Conservation (phyloP, 805 yeast genomes). For the Sugiyamaella valdiviana region DNA sequence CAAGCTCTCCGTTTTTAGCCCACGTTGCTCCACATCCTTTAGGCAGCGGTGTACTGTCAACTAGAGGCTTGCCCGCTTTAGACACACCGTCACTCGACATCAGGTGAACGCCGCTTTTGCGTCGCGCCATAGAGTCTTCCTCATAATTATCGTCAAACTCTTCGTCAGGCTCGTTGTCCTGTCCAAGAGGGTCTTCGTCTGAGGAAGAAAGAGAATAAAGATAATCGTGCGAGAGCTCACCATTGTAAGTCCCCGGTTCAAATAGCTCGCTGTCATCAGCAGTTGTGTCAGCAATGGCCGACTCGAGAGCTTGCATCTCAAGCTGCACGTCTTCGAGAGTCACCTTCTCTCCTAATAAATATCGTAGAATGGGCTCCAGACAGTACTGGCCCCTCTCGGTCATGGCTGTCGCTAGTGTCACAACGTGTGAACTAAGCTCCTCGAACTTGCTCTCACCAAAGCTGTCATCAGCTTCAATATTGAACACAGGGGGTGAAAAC, state of each 20-base stretch:
- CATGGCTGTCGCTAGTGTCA: constrained; percentile 50
- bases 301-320: background rate
- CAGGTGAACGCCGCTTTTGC: background rate
- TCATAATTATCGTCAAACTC: constrained; percentile 25
- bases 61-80: constrained; percentile 31
- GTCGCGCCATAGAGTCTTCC: constrained; percentile 14
- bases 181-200: constrained; percentile 2
- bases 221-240: constrained; percentile 1
- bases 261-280: constrained; percentile 24
- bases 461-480: constrained; percentile 76
- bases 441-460: constrained; percentile 43
- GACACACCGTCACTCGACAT: constrained; percentile 1
- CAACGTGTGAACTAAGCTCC: constrained; percentile 47
- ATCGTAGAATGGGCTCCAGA: constrained; percentile 72
- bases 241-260: constrained; percentile 22
- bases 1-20: constrained; percentile 70
- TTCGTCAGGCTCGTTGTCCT: background rate
- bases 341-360: constrained; percentile 63
- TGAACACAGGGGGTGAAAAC: constrained; percentile 47
- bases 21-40: constrained; percentile 91
- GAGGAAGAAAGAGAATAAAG: constrained; percentile 6
- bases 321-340: constrained; percentile 26
- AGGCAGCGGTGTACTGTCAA: constrained; percentile 85
- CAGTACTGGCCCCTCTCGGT: constrained; percentile 59
- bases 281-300: background rate